These are phyloP conservation scores for Melaleuca quinquenervia DNA, from an alignment of 345 rosid species.

Conservation along the genomic window DNA sequence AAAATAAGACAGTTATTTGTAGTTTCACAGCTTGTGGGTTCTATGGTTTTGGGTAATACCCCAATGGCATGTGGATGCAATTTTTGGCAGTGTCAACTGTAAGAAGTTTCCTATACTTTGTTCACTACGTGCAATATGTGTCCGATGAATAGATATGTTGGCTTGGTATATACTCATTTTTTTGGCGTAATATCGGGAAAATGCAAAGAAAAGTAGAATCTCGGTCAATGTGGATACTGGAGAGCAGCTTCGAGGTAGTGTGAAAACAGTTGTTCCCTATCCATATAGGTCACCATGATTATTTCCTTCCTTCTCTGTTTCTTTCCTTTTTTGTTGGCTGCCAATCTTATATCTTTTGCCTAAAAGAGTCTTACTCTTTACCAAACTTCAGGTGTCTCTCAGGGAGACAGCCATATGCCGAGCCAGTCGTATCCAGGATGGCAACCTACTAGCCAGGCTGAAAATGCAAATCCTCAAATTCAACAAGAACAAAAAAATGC, in stretches of 20 bases:
- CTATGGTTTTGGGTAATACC: neutral
- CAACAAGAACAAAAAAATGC: conserved; percentile 28
- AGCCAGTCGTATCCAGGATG: conserved; percentile 41
- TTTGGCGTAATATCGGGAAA: neutral
- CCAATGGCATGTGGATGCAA: neutral
- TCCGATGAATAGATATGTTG: neutral
- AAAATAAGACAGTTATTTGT: neutral
- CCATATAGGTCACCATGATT: neutral
- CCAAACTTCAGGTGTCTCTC: conserved; percentile 17
- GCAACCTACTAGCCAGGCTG: conserved; percentile 35
- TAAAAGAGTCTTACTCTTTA: neutral
- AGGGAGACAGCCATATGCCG: conserved; percentile 26
- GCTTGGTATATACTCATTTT: neutral
- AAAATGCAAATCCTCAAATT: conserved; percentile 26
- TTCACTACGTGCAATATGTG: neutral
- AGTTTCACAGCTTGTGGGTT: neutral
- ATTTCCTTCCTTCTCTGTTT: neutral
- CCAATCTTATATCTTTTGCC: neutral
- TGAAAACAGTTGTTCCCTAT: neutral
- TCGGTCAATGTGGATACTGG: neutral
- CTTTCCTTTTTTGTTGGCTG: neutral
- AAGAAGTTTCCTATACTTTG: neutral
- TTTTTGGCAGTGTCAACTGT: neutral
- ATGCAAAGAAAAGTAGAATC: neutral
- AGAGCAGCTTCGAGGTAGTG: neutral